Conservation (phyloP, 75 land plant genomes). For the Azolla pinnata region DNA sequence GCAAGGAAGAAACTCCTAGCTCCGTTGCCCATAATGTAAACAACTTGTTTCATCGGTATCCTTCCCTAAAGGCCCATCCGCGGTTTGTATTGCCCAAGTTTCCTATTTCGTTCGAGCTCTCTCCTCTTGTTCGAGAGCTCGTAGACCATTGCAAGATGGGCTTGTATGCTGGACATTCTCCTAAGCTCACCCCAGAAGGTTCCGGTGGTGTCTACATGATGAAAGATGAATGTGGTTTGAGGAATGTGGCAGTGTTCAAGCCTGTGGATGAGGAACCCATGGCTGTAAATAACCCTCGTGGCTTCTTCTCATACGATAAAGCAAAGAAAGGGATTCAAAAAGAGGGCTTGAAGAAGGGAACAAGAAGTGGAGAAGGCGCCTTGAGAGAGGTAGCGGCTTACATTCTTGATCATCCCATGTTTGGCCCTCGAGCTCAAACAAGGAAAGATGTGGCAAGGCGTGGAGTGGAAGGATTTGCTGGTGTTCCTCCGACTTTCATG, state of each 20-base stretch:
- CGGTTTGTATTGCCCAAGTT: neutral
- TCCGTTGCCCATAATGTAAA: neutral
- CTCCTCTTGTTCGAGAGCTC: conserved; percentile 29
- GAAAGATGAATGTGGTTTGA: conserved; percentile 47
- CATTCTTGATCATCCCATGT: conserved; percentile 65
- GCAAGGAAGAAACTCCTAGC: neutral
- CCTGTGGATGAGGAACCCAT: conserved; percentile 95
- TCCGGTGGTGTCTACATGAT: conserved; percentile 90
- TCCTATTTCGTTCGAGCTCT: conserved; percentile 18
- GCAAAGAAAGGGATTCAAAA: conserved; percentile 26
- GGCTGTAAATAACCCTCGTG: conserved; percentile 84
- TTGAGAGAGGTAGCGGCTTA: conserved; percentile 87
- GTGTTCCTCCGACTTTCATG: conserved; percentile 24
- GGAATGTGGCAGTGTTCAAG: conserved; percentile 71
- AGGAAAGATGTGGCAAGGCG: conserved; percentile 1
- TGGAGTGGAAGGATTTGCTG: conserved; percentile 17
- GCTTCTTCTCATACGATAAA: conserved; percentile 70
- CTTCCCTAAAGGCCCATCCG: no score
- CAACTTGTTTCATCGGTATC: neutral
- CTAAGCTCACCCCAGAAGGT: conserved; percentile 68
- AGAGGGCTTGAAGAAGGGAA: conserved; percentile 89
- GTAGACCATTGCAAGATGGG: conserved; percentile 40
- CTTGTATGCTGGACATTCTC: conserved; percentile 44
- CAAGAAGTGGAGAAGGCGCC: conserved; percentile 85
- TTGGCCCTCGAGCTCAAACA: conserved; percentile 23